Evolutionary conservation across 306 rosid genomes (phyloP), one percentile per base, ranked within the genome.

Genomic region (Gynostemma pentaphyllum): DNA sequence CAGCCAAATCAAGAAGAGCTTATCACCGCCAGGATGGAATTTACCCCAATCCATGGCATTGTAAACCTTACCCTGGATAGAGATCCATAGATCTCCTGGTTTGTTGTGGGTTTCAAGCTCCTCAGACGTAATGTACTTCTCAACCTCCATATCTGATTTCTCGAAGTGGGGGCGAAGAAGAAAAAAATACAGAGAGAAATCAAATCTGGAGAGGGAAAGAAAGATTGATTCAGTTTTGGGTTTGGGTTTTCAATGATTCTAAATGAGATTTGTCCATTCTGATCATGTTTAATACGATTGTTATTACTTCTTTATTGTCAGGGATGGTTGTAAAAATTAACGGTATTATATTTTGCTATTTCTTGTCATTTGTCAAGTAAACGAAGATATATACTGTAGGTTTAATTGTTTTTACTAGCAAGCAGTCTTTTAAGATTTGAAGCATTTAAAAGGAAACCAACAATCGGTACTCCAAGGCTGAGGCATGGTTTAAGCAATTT

Each of bases 31-130:
- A 1, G 80, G 80, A 10, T 76, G 80, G 1, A 62, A 70, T 8
- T 71, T 76, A 5, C 22, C 68, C 80, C 80, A 76, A 39, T 62
- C 73, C 19, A 76, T 44, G 44, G 71, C 80, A 46, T 76, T 47
- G 62, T 76, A 76, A 0, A 68, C 70, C 70, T 71, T 76, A 2
- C 76, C 76, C 51, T 72, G 70, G 5, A 76, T 76, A 8, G 80
- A 76, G 74, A 76, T 76, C 80, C 80, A 76, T 23, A 76, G 37
- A 45, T 76, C 76, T 34, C 69, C 76, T 0, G 70, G 45, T 45
- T 71, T 67, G 76, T 71, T 62, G 70, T 76, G 80, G 64, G 28
- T 13, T 9, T 48, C 50, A 45, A 76, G 68, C 74, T 76, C 80
- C 74, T 71, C 76, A 5, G 64, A 13, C 1, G 74, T 44, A 14